A percentile compares a stretch with the other conserved stretches of the same genome.
phyloP scores from a whole-genome alignment of 257 asterid species.

The Solanum microdontum region DNA sequence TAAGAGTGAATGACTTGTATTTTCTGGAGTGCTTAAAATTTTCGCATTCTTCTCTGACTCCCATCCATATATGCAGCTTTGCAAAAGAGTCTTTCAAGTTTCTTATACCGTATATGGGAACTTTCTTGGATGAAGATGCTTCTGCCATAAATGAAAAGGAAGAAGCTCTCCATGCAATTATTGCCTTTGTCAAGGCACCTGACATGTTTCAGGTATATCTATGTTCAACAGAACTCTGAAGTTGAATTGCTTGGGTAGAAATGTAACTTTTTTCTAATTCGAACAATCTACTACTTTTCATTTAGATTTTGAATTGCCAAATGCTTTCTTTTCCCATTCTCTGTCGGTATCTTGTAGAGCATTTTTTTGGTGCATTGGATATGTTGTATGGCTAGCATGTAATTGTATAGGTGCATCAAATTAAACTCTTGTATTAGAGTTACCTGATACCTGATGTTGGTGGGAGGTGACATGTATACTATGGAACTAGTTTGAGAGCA shows the following conservation, averaged over 20 bases:
- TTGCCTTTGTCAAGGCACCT: conserved; percentile 75
- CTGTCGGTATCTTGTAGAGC: not conserved
- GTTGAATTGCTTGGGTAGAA: not conserved
- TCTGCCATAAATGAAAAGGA: conserved; percentile 47
- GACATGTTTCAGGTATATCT: conserved; percentile 66
- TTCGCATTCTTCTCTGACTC: not conserved
- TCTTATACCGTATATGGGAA: conserved; percentile 68
- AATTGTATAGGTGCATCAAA: not conserved
- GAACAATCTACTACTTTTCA: not conserved
- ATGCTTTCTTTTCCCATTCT: not conserved
- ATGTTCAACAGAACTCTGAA: not conserved
- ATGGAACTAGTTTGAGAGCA: not conserved
- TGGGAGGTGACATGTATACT: too few species aligned
- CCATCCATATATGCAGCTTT: conserved; percentile 32
- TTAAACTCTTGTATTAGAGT: not conserved
- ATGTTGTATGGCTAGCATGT: not conserved
- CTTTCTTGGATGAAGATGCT: conserved; percentile 64
- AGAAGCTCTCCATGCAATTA: conserved; percentile 55
- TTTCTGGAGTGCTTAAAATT: not conserved
- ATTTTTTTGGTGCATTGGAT: not conserved
- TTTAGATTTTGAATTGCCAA: not conserved
- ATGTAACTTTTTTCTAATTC: not conserved
- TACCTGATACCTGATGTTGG: too few species aligned
- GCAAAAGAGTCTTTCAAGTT: conserved; percentile 60
- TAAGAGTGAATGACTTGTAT: conserved; percentile 11